These are phyloP conservation scores for Cryptococcus sp. DNA, from an alignment of 1,284 basidiomycete genomes.

Conservation along the genomic window DNA sequence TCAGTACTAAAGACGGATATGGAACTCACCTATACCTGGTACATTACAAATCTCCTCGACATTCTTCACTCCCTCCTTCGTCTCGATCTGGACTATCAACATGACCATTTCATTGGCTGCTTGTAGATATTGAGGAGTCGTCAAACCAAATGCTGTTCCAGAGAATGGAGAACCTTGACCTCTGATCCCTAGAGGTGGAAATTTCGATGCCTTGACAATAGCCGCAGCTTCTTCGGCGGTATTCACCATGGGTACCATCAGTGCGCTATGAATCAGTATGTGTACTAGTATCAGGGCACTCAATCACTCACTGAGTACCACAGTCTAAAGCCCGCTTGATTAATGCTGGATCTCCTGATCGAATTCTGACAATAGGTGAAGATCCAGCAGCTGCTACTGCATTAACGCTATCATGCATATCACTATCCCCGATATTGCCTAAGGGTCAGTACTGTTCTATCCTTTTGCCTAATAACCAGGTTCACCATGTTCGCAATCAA, in stretches of 20 bases:
- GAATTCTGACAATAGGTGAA: constrained; percentile 29
- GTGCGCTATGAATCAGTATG: constrained; percentile 13
- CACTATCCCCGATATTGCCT: constrained; percentile 26
- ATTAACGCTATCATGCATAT: constrained; percentile 34
- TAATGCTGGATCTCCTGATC: constrained; percentile 19
- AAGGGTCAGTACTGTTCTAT: neutral
- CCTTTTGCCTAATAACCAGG: too few relatives aligned
- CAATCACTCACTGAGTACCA: constrained; percentile 34
- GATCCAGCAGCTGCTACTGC: constrained; percentile 26
- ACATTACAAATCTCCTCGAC: constrained; percentile 34
- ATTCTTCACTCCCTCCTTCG: constrained; percentile 26
- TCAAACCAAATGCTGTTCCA: constrained; percentile 26
- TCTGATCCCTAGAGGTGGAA: constrained; percentile 33
- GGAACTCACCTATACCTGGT: constrained; percentile 27
- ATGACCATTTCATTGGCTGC: constrained; percentile 28
- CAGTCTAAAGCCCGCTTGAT: constrained; percentile 40
- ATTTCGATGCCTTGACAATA: constrained; percentile 29
- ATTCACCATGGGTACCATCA: constrained; percentile 37
- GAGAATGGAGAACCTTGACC: constrained; percentile 38
- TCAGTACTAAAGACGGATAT: neutral
- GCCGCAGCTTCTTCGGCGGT: constrained; percentile 24
- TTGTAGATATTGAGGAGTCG: constrained; percentile 28
- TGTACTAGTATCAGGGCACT: neutral
- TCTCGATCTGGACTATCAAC: constrained; percentile 36
- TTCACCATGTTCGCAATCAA: constrained; percentile 35